These are phyloP conservation scores for Hemileccinum impolitum DNA, from an alignment of 768 basidiomycete genomes.

Conservation along the genomic window DNA sequence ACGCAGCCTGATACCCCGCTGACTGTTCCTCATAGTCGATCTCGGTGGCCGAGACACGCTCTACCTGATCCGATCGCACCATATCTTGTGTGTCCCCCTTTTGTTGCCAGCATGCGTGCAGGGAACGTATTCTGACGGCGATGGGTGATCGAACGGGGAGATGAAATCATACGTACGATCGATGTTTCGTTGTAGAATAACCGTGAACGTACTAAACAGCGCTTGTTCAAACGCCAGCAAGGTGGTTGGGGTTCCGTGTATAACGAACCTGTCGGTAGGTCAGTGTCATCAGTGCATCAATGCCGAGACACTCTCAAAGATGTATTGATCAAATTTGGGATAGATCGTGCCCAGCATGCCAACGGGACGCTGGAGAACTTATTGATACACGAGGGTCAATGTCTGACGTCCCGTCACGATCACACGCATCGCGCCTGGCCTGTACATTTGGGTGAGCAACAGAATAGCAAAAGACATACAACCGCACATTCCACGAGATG, in stretches of 20 bases:
- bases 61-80: slow-evolving; percentile 66
- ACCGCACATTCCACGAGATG: slow-evolving; percentile 92
- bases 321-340: slow-evolving; percentile 95
- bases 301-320: slow-evolving; percentile 95
- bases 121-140: slow-evolving; percentile 80
- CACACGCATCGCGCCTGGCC: slow-evolving; percentile 87
- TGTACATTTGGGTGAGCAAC: not conserved
- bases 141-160: not conserved
- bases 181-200: slow-evolving; percentile 89
- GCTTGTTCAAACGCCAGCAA: slow-evolving; percentile 73
- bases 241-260: slow-evolving; percentile 64
- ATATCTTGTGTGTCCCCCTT: slow-evolving; percentile 79
- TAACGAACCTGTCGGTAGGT: slow-evolving; percentile 61
- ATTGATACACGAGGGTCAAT: slow-evolving; percentile 64
- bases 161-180: slow-evolving; percentile 57
- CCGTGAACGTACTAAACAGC: slow-evolving; percentile 82
- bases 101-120: slow-evolving; percentile 91
- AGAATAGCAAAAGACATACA: not conserved
- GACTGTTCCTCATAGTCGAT: slow-evolving; percentile 90
- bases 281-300: slow-evolving; percentile 49
- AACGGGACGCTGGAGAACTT: slow-evolving; percentile 70
- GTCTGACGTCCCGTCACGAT: slow-evolving; percentile 84
- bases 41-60: slow-evolving; percentile 76
- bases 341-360: slow-evolving; percentile 84
- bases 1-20: slow-evolving; percentile 91